Evolutionary conservation across 2,329 filamentous ascomycete genomes (phyloP).

Genomic region (Emmonsiellopsis sp.): DNA sequence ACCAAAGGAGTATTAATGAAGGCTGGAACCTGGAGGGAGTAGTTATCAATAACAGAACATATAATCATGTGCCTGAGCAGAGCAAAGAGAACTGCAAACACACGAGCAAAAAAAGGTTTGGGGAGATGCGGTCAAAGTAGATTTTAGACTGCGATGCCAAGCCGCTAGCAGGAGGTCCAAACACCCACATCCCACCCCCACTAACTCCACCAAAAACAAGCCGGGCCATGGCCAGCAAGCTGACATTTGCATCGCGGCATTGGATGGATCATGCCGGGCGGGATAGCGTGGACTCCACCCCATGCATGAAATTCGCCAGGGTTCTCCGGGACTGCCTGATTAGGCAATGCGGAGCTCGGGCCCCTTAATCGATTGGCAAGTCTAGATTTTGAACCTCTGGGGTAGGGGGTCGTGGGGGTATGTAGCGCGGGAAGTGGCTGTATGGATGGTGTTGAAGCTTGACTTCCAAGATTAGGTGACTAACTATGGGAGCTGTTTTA

Average conservation of each 20-base stretch:
- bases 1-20: no score
- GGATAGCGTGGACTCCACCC: not conserved
- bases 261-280: not conserved
- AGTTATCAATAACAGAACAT: not conserved
- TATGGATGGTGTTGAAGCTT: no score
- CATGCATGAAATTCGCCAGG: not conserved
- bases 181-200: not conserved
- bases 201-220: not conserved
- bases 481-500: no score
- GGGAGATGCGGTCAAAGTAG: not conserved
- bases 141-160: not conserved
- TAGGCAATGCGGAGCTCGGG: not conserved
- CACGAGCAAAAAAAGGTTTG: not conserved
- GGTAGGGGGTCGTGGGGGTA: not conserved
- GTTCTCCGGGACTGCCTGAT: not conserved
- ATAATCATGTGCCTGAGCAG: not conserved
- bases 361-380: not conserved
- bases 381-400: not conserved
- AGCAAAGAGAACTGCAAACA: not conserved
- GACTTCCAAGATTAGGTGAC: no score
- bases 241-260: no score
- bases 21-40: no score
- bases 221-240: no score
- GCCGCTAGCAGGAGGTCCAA: slow-evolving; percentile 3
- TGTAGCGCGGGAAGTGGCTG: not conserved